Evolutionary conservation across 208 protist genomes (phyloP), one percentile per base, ranked within the genome.

Genomic region (Leishmania amazonensis): DNA sequence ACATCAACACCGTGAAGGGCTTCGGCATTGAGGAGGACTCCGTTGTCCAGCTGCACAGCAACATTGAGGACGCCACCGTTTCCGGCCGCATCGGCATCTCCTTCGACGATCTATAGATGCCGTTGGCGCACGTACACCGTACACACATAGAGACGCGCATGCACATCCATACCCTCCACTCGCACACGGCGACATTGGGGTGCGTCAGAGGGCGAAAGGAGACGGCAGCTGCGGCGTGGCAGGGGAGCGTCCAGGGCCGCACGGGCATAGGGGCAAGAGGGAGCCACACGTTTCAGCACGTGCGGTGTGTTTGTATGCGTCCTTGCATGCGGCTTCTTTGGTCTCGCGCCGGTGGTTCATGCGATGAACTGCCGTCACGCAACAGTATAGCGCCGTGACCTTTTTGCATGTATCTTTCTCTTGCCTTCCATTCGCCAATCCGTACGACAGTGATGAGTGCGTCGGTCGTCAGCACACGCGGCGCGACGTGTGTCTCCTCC

Each of bases 11-110:
- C 35, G 94, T 96, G 15, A 87, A 91, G 75, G 80, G 85, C 38
- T 96, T 94, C 78, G 90, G 89, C 38, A 87, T 97, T 35, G 88
- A 92, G 49, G 87, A 87, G 68, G 93, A 95, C 62, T 86, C 81
- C 9, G 89, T 96, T 21, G 90, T 97, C n/a, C 74, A 89, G 79
- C 80, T 97, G 47, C 86, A 82, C n/a, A 89, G 86, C 71, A 85
- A 91, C 47, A 84, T 60, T 19, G 85, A 87, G 28, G 76, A 79
- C 35, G 40, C 70, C 1, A 42, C 40, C 11, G 79, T 83, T 11
- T 35, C 81, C 17, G 78, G 82, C 8, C 74, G 77, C 28, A 81
- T 88, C 31, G 75, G 83, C 42, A 88, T 95, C 54, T 86, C 91
- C 1, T 74, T 94, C 47, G 91, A 93, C 31, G 89, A 97, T 31